phyloP scores from a whole-genome alignment of 352 stramenopile species.

The Globisporangium megalacanthum region DNA sequence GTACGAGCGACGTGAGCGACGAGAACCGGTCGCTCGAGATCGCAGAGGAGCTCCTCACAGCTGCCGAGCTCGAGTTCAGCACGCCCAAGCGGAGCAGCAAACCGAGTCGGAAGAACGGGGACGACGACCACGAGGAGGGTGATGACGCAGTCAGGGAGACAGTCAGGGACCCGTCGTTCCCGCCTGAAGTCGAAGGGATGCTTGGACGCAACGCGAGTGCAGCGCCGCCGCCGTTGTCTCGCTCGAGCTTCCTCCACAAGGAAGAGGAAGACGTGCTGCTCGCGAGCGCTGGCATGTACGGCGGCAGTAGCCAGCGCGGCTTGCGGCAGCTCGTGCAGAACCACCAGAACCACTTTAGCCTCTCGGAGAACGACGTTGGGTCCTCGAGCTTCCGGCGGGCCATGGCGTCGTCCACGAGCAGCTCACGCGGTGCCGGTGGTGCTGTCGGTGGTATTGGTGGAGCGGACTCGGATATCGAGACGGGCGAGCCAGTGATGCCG shows the following conservation, averaged over 20 bases:
- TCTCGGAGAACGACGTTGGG: constrained; percentile 41
- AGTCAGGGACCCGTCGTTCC: constrained; percentile 13
- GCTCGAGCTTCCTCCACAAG: constrained; percentile 46
- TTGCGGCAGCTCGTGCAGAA: constrained; percentile 71
- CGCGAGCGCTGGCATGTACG: constrained; percentile 67
- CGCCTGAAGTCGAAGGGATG: constrained; percentile 35
- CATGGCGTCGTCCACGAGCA: constrained; percentile 13
- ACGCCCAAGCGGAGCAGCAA: constrained; percentile 3
- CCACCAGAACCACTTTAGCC: constrained; percentile 59
- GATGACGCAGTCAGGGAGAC: too few relatives aligned
- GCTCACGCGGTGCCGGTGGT: constrained; percentile 16
- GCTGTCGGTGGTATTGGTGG: background rate
- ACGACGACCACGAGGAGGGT: background rate
- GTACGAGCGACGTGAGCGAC: constrained; percentile 23
- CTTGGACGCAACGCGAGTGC: constrained; percentile 21
- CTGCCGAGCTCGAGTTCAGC: background rate
- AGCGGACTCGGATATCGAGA: constrained; percentile 18
- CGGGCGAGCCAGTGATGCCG: constrained; percentile 2
- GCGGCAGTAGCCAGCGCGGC: constrained; percentile 54
- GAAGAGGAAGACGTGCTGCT: constrained; percentile 75
- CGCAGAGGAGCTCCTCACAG: constrained; percentile 14
- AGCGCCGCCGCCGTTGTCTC: constrained; percentile 27
- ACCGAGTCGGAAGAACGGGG: constrained; percentile 6
- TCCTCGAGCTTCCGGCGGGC: constrained; percentile 24
- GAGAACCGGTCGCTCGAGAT: constrained; percentile 40